These are phyloP conservation scores for Linaria vulgaris DNA, from an alignment of 257 asterid species.

Conservation along the genomic window DNA sequence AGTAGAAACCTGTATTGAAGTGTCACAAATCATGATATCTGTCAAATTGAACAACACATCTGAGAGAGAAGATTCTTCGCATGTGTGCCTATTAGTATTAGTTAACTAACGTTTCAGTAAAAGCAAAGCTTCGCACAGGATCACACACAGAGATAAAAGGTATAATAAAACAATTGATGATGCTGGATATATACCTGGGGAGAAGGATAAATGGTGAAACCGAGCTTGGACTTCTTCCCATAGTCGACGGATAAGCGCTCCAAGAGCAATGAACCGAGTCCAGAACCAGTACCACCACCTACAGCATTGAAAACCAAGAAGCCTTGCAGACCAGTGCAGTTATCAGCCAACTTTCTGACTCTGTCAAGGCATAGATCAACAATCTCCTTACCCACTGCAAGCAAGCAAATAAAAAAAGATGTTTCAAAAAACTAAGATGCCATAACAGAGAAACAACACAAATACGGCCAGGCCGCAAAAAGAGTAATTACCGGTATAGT, in stretches of 20 bases:
- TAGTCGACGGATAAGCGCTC: constrained; percentile 85
- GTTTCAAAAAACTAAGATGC: no score
- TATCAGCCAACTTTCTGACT: constrained; percentile 87
- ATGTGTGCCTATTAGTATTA: no score
- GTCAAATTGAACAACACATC: constrained; percentile 15
- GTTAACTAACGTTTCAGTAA: background rate
- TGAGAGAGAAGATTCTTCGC: background rate
- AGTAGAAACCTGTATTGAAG: constrained; percentile 70
- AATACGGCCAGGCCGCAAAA: no score
- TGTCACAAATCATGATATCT: constrained; percentile 4
- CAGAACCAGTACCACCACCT: constrained; percentile 97
- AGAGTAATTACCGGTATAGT: constrained; percentile 61
- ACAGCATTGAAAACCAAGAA: constrained; percentile 84
- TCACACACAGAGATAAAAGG: no score
- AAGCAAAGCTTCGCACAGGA: background rate
- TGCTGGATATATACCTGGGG: constrained; percentile 56
- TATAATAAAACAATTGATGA: background rate
- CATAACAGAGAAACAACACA: no score
- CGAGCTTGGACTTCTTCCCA: constrained; percentile 91
- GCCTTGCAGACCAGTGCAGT: constrained; percentile 93
- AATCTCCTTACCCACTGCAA: constrained; percentile 82
- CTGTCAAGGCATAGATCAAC: constrained; percentile 85
- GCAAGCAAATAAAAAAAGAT: background rate
- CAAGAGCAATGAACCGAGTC: constrained; percentile 79
- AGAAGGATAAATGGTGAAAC: constrained; percentile 87